Evolutionary conservation across 1,284 basidiomycete species (phyloP).

Genomic region (Abortiporus biennis): DNA sequence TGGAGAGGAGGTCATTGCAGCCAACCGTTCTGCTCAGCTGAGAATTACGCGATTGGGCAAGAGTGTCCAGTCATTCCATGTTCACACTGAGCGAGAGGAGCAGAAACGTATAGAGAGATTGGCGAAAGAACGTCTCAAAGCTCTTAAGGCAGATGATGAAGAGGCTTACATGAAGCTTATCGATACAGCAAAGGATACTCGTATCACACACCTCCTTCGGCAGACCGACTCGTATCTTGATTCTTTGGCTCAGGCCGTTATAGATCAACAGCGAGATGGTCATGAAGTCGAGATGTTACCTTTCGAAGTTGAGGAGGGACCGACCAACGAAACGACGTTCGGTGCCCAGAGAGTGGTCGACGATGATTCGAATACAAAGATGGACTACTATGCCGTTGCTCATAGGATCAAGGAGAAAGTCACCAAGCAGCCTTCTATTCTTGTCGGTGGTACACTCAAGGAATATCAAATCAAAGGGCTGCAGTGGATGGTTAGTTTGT

Average conservation of each 20-base stretch:
- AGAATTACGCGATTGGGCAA: constrained; percentile 82
- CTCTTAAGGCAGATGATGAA: constrained; percentile 97
- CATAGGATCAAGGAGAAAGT: constrained; percentile 92
- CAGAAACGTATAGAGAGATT: constrained; percentile 96
- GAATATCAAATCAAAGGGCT: constrained; percentile 91
- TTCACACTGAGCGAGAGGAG: constrained; percentile 95
- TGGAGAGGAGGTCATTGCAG: constrained; percentile 69
- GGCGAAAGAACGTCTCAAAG: constrained; percentile 97
- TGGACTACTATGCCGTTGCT: constrained; percentile 97
- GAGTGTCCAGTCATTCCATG: constrained; percentile 84
- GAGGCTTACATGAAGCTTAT: constrained; percentile 99
- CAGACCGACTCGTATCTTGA: constrained; percentile 97
- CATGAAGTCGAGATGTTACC: constrained; percentile 24
- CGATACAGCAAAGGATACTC: constrained; percentile 98
- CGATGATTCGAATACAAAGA: constrained; percentile 73
- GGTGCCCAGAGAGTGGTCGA: constrained; percentile 71
- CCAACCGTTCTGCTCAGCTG: constrained; percentile 62
- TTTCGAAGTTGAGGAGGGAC: constrained; percentile 57
- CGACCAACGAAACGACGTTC: constrained; percentile 85
- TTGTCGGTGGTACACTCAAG: constrained; percentile 83
- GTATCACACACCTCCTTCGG: constrained; percentile 93
- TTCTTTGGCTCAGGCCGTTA: constrained; percentile 90
- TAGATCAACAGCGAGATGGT: constrained; percentile 88
- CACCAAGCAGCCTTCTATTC: constrained; percentile 75
- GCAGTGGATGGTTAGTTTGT: constrained; percentile 98